Base-by-base conservation (phyloP, 192 early-diverging fungal species). In the Thamnidium elegans region DNA sequence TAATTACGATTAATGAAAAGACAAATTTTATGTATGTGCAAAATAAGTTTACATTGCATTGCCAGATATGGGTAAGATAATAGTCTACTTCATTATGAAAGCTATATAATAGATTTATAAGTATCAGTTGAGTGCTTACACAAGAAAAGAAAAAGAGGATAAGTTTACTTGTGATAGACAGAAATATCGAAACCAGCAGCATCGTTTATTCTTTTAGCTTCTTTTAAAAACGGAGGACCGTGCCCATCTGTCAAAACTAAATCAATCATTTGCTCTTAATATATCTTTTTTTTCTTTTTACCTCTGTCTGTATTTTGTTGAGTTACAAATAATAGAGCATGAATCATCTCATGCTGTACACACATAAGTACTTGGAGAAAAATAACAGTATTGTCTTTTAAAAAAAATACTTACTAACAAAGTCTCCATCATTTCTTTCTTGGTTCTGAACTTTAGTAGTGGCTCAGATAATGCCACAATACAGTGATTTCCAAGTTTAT, bases 51-150 rank as follows among this genome's bases (percentile, higher is more conserved):
- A 63, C 77, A 55, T 79, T 58, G 60, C 88, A 89, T 51, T 81
- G 78, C 88, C 88, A 89, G 2, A 87, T 66, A 68, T 89, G 88
- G 1, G 78, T 83, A n/a, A 76, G 70, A 34, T 89, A 86, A 61
- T 84, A 74, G 43, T 79, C 58, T 1, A 89, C 88, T 63, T 89
- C 88, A 39, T 89, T 84, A 46, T 75, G 78, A 58, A 89, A 89
- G 44, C 65, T 67, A 32, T 3, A 17, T 34, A 43, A 21, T 46
- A 47, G 7, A 26, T 26, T 26, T 26, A 26, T 26, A 26, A n/a
- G n/a, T 26, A 26, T 26, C 26, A 26, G 26, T 26, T 26, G 26
- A 26, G 3, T 26, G 26, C 26, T 26, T 26, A 26, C 26, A 26
- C 26, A 26, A 26, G n/a, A n/a, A n/a, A n/a, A n/a, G n/a, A n/a